phyloP scores from a whole-genome alignment of 352 stramenopile genomes.

The Pythium grandisporangium region DNA sequence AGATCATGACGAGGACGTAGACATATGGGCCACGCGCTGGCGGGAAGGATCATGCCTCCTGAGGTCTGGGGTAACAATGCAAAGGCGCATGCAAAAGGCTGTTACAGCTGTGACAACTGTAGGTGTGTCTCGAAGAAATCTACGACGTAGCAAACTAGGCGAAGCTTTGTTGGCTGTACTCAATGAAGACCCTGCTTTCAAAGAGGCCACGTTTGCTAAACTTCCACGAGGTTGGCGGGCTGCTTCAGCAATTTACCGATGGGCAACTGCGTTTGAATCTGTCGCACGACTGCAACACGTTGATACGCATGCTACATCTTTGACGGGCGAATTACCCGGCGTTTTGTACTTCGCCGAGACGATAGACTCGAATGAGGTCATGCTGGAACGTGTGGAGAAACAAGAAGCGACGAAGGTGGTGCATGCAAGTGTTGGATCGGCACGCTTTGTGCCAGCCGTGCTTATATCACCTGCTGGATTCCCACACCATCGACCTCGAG shows the following conservation, averaged over 20 bases:
- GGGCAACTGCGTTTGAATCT: slow-evolving; percentile 30
- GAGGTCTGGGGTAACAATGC: slow-evolving; percentile 25
- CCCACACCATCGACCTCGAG: slow-evolving; percentile 28
- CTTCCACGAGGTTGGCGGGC: slow-evolving; percentile 38
- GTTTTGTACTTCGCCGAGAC: slow-evolving; percentile 27
- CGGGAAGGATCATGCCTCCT: slow-evolving; percentile 50
- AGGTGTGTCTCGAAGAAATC: slow-evolving; percentile 19
- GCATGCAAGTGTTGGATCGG: slow-evolving; percentile 28
- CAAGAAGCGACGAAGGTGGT: slow-evolving; percentile 19
- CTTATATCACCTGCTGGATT: slow-evolving; percentile 24
- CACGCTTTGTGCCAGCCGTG: slow-evolving; percentile 46
- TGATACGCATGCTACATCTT: slow-evolving; percentile 9
- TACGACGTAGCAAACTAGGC: slow-evolving; percentile 29
- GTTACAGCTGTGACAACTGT: slow-evolving; percentile 23
- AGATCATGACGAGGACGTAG: slow-evolving; percentile 34
- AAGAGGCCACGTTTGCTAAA: slow-evolving; percentile 27
- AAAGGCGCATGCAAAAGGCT: slow-evolving; percentile 38
- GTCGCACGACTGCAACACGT: slow-evolving; percentile 34
- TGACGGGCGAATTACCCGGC: neutral
- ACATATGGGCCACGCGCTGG: slow-evolving; percentile 53
- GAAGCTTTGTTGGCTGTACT: slow-evolving; percentile 34
- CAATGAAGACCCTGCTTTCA: slow-evolving; percentile 36
- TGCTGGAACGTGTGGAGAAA: slow-evolving; percentile 23
- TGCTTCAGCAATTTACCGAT: slow-evolving; percentile 45
- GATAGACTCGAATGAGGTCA: slow-evolving; percentile 24